These are phyloP conservation scores for Chaetomium cochliodes DNA, from an alignment of 495 filamentous ascomycete species.

Conservation along the genomic window DNA sequence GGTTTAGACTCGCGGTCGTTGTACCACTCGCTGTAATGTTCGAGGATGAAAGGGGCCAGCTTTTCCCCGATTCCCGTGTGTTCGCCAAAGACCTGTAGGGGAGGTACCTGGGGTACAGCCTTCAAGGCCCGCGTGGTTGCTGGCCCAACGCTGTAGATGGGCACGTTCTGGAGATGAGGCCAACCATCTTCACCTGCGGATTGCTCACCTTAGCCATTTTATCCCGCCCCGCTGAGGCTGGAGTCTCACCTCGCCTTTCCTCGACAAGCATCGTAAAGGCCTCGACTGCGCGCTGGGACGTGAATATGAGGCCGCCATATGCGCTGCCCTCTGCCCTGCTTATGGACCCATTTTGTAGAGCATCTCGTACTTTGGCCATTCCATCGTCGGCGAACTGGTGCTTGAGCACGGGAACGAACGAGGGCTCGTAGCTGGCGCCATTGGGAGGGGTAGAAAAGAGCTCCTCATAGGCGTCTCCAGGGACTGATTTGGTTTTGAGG, in stretches of 20 bases:
- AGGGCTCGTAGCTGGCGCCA: slow-evolving; percentile 54
- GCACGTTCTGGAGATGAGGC: slow-evolving; percentile 53
- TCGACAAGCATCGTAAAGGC: slow-evolving; percentile 70
- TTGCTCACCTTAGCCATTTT: slow-evolving; percentile 29
- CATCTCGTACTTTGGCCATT: slow-evolving; percentile 38
- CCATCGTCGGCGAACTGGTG: slow-evolving; percentile 57
- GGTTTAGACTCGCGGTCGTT: slow-evolving; percentile 47
- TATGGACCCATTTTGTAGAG: slow-evolving; percentile 42
- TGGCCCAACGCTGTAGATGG: slow-evolving; percentile 87
- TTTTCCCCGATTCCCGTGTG: slow-evolving; percentile 79
- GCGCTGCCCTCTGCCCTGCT: slow-evolving; percentile 32
- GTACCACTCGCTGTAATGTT: slow-evolving; percentile 60
- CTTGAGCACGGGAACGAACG: slow-evolving; percentile 81
- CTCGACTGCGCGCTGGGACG: slow-evolving; percentile 90
- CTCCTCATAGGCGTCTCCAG: slow-evolving; percentile 75
- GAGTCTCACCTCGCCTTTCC: slow-evolving; percentile 41
- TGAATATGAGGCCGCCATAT: slow-evolving; percentile 89
- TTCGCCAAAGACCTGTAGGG: slow-evolving; percentile 64
- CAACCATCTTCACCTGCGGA: slow-evolving; percentile 35
- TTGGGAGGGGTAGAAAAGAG: slow-evolving; percentile 55
- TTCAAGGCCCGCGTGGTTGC: slow-evolving; percentile 75
- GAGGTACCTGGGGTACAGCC: slow-evolving; percentile 50
- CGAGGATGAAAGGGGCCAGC: slow-evolving; percentile 71
- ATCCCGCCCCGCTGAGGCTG: slow-evolving; percentile 12
- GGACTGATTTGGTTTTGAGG: slow-evolving; percentile 81